These are phyloP conservation scores for Begonia fuchsioides DNA, from an alignment of 306 rosid species.

Conservation along the genomic window DNA sequence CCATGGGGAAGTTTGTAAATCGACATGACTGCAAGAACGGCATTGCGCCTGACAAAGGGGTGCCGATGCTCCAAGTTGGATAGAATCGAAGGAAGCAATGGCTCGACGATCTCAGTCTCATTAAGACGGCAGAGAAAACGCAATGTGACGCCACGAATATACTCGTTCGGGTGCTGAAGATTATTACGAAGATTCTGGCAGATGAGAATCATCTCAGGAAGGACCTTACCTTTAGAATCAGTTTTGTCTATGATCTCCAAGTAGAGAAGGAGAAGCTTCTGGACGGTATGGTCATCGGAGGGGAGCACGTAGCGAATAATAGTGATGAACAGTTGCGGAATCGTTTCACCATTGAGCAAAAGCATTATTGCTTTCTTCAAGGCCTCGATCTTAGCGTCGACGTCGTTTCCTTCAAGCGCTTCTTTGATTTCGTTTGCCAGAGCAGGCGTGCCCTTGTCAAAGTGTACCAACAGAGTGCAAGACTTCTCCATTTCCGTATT, in stretches of 20 bases:
- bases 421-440: slow-evolving; percentile 82
- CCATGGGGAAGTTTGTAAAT: slow-evolving; percentile 76
- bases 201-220: slow-evolving; percentile 92
- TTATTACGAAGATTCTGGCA: slow-evolving; percentile 95
- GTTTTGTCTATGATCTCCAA: slow-evolving; percentile 89
- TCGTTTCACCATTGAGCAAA: slow-evolving; percentile 75
- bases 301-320: slow-evolving; percentile 85
- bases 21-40: slow-evolving; percentile 81
- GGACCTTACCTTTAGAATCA: slow-evolving; percentile 70
- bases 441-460: slow-evolving; percentile 87
- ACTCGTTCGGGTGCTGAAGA: slow-evolving; percentile 86
- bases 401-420: slow-evolving; percentile 75
- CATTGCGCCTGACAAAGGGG: slow-evolving; percentile 73
- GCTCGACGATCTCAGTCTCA: slow-evolving; percentile 83
- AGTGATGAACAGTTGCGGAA: slow-evolving; percentile 88
- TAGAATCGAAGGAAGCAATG: slow-evolving; percentile 73
- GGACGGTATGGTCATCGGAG: slow-evolving; percentile 91
- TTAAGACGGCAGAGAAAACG: slow-evolving; percentile 85
- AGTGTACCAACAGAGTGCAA: slow-evolving; percentile 69
- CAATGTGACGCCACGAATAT: slow-evolving; percentile 79
- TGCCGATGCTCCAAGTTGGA: slow-evolving; percentile 78
- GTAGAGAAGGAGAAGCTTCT: slow-evolving; percentile 87
- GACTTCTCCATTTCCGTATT: slow-evolving; percentile 60
- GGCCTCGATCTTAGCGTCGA: slow-evolving; percentile 54
- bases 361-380: slow-evolving; percentile 84